Conservation (phyloP, 441 rosid species). For the Oxalis stricta region DNA sequence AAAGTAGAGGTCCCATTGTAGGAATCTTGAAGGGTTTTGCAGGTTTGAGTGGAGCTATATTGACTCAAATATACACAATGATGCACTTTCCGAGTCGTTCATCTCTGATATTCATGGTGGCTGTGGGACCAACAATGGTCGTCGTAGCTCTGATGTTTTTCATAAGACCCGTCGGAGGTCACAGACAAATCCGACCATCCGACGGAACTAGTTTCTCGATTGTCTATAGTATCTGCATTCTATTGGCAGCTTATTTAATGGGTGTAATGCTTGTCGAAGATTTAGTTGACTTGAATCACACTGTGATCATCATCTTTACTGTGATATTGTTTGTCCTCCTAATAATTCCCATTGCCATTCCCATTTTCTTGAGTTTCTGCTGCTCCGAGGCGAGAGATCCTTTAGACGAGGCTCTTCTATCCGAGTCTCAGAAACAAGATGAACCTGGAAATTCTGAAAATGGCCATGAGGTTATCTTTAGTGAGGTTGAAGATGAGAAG, state of each 20-base stretch:
- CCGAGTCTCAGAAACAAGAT: slow-evolving; percentile 31
- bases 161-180: slow-evolving; percentile 88
- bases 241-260: slow-evolving; percentile 78
- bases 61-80: slow-evolving; percentile 73
- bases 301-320: slow-evolving; percentile 30
- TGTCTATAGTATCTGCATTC: slow-evolving; percentile 64
- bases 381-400: slow-evolving; percentile 24
- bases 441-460: slow-evolving; percentile 31
- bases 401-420: slow-evolving; percentile 47
- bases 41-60: slow-evolving; percentile 91
- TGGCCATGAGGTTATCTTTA: slow-evolving; percentile 45
- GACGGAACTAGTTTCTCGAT: slow-evolving; percentile 55
- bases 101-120: slow-evolving; percentile 84
- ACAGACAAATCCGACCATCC: slow-evolving; percentile 55
- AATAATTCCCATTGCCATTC: slow-evolving; percentile 51
- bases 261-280: slow-evolving; percentile 82
- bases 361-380: slow-evolving; percentile 41
- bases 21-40: slow-evolving; percentile 96
- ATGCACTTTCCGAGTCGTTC: slow-evolving; percentile 65
- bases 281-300: slow-evolving; percentile 38
- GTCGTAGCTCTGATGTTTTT: slow-evolving; percentile 61
- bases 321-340: slow-evolving; percentile 46
- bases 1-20: slow-evolving; percentile 90
- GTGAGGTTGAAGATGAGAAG: slow-evolving; percentile 91
- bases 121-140: slow-evolving; percentile 83